Evolutionary conservation across 2,329 filamentous ascomycete species (phyloP).

Genomic region (Teratosphaeria destructans): DNA sequence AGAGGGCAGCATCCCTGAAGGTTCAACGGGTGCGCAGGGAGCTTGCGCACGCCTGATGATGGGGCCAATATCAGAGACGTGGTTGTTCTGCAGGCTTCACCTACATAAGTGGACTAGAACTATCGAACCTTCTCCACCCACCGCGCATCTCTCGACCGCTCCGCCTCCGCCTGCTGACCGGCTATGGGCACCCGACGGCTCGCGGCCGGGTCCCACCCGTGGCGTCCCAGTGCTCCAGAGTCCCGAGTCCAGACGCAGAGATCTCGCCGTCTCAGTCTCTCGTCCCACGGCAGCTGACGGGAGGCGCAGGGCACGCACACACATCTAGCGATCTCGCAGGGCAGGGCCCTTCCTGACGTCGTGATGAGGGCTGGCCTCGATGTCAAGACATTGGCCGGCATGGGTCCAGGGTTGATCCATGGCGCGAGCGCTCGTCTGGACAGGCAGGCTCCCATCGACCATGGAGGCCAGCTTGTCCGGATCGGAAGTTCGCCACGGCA

Average conservation of each 20-base stretch:
- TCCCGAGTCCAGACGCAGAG: background rate
- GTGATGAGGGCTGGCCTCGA: background rate
- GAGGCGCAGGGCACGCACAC: background rate
- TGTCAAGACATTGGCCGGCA: background rate
- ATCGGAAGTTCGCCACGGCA: background rate
- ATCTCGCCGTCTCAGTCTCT: no score
- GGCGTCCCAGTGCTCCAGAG: no score
- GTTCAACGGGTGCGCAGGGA: background rate
- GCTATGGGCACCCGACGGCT: background rate
- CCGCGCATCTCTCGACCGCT: no score
- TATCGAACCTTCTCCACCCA: background rate
- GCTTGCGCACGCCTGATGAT: background rate
- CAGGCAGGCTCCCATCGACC: background rate
- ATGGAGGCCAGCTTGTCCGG: background rate
- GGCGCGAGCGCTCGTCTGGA: background rate
- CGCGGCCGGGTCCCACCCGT: background rate
- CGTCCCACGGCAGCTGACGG: background rate
- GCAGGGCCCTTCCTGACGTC: no score
- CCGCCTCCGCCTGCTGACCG: background rate
- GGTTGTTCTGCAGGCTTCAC: background rate
- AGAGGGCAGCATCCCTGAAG: background rate
- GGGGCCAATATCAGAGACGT: background rate
- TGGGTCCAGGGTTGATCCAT: background rate
- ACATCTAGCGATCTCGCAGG: background rate
- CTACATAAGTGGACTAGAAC: background rate